Percentiles rank a stretch among this genome's conserved stretches.
Conservation (phyloP, 805 yeast species). For the Wickerhamomyces xylosicus region DNA sequence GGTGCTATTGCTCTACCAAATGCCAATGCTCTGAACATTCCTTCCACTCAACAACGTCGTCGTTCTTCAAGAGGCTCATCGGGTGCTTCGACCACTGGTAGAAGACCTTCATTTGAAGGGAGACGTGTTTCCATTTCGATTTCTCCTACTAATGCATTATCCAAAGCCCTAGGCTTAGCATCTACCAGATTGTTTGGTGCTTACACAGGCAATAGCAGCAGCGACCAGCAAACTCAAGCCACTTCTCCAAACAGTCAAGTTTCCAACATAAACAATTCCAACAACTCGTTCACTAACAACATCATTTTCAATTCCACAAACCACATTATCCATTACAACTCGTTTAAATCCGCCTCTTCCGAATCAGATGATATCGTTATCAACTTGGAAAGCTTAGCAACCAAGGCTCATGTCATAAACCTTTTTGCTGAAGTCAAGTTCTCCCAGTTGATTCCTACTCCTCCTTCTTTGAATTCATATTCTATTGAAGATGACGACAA, state of each 20-base stretch:
- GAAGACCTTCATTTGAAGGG: slow-evolving; percentile 55
- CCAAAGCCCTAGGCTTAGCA: slow-evolving; percentile 80
- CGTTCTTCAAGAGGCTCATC: slow-evolving; percentile 37
- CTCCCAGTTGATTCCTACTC: slow-evolving; percentile 71
- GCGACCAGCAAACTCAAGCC: slow-evolving; percentile 14
- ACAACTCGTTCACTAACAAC: slow-evolving; percentile 15
- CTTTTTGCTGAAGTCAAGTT: slow-evolving; percentile 88
- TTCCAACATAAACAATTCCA: slow-evolving; percentile 12
- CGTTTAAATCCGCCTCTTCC: slow-evolving; percentile 4
- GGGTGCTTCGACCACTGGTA: slow-evolving; percentile 32
- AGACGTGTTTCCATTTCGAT: slow-evolving; percentile 57
- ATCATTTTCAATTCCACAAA: slow-evolving; percentile 14
- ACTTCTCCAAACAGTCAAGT: slow-evolving; percentile 9
- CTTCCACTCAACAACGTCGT: slow-evolving; percentile 13
- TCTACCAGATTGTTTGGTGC: slow-evolving; percentile 76
- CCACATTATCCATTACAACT: slow-evolving; percentile 9
- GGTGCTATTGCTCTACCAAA: slow-evolving; percentile 31
- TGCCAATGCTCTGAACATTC: slow-evolving; percentile 4
- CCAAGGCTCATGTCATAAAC: slow-evolving; percentile 84
- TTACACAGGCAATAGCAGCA: slow-evolving; percentile 3
- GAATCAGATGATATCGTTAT: slow-evolving; percentile 27
- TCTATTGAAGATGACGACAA: slow-evolving; percentile 29
- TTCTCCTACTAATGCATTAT: slow-evolving; percentile 78
- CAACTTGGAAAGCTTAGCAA: slow-evolving; percentile 64
- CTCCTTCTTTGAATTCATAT: slow-evolving; percentile 26